Base-by-base conservation (phyloP, 106 monocot species). In the Xerophyta viscosa region DNA sequence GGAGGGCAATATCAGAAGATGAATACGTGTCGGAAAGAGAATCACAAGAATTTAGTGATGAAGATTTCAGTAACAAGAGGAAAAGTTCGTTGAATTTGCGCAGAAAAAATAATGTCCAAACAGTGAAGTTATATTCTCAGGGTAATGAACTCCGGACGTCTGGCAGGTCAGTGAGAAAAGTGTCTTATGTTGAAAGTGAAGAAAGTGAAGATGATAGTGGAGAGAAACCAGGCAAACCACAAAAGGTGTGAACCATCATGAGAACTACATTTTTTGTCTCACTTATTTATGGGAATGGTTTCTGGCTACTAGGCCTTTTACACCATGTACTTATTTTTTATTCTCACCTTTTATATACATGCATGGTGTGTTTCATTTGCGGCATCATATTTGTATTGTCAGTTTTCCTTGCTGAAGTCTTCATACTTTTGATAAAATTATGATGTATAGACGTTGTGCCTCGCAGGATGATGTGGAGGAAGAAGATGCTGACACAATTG, bases 121-220 rank as follows among this genome's bases (percentile, higher is more conserved):
- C 69, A 44, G 41, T 55, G 36, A 75, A 56, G 69, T 21, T 42
- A n/a, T 62, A 43, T 62, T 73, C 63, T 24, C 57, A 63, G 31
- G 55, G 26, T 30, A 80, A 55, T 68, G 98, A 80, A 56, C 37
- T 86, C 33, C 82, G 90, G 26, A 86, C 80, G 23, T 98, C 90
- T 36, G 73, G 74, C 27, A 90, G 98, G 54, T 66, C 82, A 8
- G 75, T 83, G 31, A 86, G 68, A 72, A 99, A 99, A 64, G 79
- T 99, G 47, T 99, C 90, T 8, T 99, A 99, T 62, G 86, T 77
- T 66, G 98, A 99, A 71, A 99, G 98, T 54, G 98, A 99, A 45
- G 98, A 89, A 66, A 99, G 90, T 77, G 86, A 99, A 46, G 88
- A 85, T 42, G 54, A 70, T 64, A 76, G 70, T 52, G 98, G 80